Conservation (phyloP, 2,329 filamentous ascomycete species). For the Huntiella savannae region DNA sequence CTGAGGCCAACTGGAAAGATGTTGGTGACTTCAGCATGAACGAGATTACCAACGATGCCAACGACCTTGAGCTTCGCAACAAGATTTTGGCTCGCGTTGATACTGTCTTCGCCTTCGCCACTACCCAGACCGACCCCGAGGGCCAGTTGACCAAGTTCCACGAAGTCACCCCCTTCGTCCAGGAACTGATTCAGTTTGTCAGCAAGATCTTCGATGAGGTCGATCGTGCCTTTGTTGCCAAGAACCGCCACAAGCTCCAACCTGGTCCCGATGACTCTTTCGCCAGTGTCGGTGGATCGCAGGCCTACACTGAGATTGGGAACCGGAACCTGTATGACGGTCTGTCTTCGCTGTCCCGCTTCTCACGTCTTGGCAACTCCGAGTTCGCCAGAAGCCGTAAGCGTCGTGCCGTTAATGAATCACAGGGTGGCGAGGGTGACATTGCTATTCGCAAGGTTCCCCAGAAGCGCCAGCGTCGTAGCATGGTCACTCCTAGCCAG, state of each 20-base stretch:
- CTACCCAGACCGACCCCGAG: slow-evolving; percentile 5
- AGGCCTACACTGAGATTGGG: slow-evolving; percentile 8
- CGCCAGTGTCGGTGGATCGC: neutral
- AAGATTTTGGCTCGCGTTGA: slow-evolving; percentile 7
- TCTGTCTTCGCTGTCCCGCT: slow-evolving; percentile 8
- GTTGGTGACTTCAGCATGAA: slow-evolving; percentile 10
- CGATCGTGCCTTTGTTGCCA: slow-evolving; percentile 10
- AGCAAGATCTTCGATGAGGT: slow-evolving; percentile 11
- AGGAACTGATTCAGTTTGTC: slow-evolving; percentile 9
- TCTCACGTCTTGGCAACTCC: slow-evolving; percentile 8
- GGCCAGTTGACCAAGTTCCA: slow-evolving; percentile 7
- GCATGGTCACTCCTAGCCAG: slow-evolving; percentile 7
- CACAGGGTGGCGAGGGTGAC: slow-evolving; percentile 1
- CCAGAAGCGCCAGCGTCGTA: slow-evolving; percentile 11
- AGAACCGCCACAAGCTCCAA: slow-evolving; percentile 11
- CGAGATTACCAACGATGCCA: slow-evolving; percentile 8
- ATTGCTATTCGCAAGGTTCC: slow-evolving; percentile 8
- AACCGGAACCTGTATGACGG: slow-evolving; percentile 10
- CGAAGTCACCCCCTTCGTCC: slow-evolving; percentile 9
- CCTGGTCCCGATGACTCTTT: slow-evolving; percentile 7
- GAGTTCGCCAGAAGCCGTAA: slow-evolving; percentile 9
- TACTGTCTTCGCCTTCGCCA: slow-evolving; percentile 8
- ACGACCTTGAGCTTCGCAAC: slow-evolving; percentile 5
- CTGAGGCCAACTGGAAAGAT: slow-evolving; percentile 6
- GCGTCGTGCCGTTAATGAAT: slow-evolving; percentile 3